These are phyloP conservation scores for Turnera subulata DNA, from an alignment of 345 rosid species.

Conservation along the genomic window DNA sequence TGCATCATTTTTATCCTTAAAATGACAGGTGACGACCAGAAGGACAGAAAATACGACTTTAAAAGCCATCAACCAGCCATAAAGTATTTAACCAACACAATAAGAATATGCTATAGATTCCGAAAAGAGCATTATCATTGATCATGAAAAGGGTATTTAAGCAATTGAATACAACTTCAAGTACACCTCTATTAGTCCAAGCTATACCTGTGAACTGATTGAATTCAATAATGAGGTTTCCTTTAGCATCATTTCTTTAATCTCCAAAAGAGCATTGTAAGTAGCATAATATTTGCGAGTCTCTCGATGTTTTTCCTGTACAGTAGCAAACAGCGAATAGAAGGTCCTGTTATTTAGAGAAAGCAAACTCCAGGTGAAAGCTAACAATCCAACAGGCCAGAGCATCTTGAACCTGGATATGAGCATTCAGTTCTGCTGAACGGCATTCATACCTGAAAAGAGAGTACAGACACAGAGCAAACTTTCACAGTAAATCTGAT, in stretches of 20 bases:
- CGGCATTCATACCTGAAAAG: constrained; percentile 69
- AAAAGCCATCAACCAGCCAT: background rate
- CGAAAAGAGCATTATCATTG: too few relatives aligned
- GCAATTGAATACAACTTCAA: background rate
- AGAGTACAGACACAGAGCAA: constrained; percentile 3
- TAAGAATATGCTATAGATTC: too few relatives aligned
- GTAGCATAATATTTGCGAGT: constrained; percentile 79
- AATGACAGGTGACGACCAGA: too few relatives aligned
- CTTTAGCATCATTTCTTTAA: constrained; percentile 82
- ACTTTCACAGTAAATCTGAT: background rate
- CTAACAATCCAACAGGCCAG: background rate
- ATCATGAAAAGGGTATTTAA: too few relatives aligned
- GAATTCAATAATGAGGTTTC: constrained; percentile 78
- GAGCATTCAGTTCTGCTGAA: constrained; percentile 63
- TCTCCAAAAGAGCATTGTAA: constrained; percentile 76
- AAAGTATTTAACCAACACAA: background rate
- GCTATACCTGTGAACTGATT: constrained; percentile 65
- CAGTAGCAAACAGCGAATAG: constrained; percentile 14
- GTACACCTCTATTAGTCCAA: constrained; percentile 8
- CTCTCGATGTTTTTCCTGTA: constrained; percentile 70
- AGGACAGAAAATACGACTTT: too few relatives aligned
- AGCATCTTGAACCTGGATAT: constrained; percentile 56
- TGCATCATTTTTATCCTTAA: too few relatives aligned
- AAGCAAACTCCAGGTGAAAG: background rate
- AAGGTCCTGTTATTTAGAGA: constrained; percentile 5